Conservation (phyloP, 768 basidiomycete species). For the Pleurotus ostreatus region DNA sequence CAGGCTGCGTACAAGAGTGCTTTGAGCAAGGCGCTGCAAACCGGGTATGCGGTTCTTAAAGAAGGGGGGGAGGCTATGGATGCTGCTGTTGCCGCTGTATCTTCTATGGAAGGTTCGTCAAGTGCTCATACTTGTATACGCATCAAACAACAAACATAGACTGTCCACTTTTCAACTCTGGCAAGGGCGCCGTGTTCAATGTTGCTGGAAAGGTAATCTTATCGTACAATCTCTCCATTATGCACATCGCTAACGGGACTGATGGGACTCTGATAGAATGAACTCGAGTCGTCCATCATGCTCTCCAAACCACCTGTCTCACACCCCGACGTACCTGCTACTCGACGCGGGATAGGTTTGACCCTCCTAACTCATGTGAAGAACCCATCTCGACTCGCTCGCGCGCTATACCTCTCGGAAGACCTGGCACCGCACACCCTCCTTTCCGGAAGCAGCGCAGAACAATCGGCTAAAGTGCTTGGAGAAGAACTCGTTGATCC, state of each 20-base stretch:
- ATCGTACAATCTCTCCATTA: slow-evolving; percentile 5
- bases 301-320: slow-evolving; percentile 71
- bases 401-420: slow-evolving; percentile 69
- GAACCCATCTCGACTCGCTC: slow-evolving; percentile 72
- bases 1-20: slow-evolving; percentile 53
- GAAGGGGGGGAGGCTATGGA: slow-evolving; percentile 81
- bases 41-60: slow-evolving; percentile 60
- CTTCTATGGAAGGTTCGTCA: slow-evolving; percentile 62
- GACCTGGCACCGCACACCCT: slow-evolving; percentile 60
- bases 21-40: slow-evolving; percentile 49
- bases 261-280: slow-evolving; percentile 45
- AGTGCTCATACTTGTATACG: neutral
- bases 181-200: slow-evolving; percentile 83
- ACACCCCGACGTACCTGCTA: slow-evolving; percentile 52
- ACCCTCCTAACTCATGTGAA: slow-evolving; percentile 63
- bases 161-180: slow-evolving; percentile 73
- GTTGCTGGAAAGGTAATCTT: slow-evolving; percentile 61
- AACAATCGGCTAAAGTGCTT: slow-evolving; percentile 51
- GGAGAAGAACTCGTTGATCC: slow-evolving; percentile 62
- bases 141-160: slow-evolving; percentile 35
- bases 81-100: slow-evolving; percentile 72
- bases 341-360: slow-evolving; percentile 59
- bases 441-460: slow-evolving; percentile 63
- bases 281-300: slow-evolving; percentile 80
- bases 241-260: neutral